Conservation (phyloP, 768 basidiomycete genomes). For the Boletellus sp. region DNA sequence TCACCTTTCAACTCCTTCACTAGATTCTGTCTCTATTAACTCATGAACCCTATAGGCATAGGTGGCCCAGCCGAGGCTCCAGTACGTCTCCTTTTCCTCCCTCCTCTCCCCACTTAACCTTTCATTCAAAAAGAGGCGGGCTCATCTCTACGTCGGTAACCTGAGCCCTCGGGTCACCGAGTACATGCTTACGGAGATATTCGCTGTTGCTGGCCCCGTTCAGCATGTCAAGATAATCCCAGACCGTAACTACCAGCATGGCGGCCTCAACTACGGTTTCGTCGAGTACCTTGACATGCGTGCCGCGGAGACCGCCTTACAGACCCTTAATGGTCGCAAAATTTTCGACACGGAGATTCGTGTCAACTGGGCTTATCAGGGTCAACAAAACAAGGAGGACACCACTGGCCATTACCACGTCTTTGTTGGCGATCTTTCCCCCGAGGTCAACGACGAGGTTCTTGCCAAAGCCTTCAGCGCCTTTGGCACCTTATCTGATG, state of each 20-base stretch:
- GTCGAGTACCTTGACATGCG: conserved; percentile 99
- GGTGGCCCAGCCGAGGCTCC: conserved; percentile 69
- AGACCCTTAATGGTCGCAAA: conserved; percentile 97
- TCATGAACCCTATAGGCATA: conserved; percentile 76
- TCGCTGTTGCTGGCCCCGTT: conserved; percentile 94
- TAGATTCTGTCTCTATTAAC: conserved; percentile 42
- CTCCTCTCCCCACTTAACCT: neutral
- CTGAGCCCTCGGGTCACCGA: conserved; percentile 96
- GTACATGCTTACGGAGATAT: conserved; percentile 98
- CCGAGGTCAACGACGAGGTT: conserved; percentile 97
- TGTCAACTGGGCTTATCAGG: conserved; percentile 99
- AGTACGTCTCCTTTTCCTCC: conserved; percentile 42
- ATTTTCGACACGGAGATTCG: conserved; percentile 99
- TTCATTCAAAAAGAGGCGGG: conserved; percentile 61
- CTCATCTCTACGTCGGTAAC: conserved; percentile 99
- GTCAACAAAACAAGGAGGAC: conserved; percentile 97
- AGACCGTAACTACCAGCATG: conserved; percentile 98
- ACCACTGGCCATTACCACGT: conserved; percentile 97
- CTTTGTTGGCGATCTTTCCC: conserved; percentile 99
- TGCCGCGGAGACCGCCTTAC: conserved; percentile 96
- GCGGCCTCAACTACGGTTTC: conserved; percentile 98
- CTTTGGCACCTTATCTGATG: conserved; percentile 95
- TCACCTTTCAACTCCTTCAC: conserved; percentile 10
- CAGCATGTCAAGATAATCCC: conserved; percentile 99
- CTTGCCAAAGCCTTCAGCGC: conserved; percentile 96